Percentiles rank a stretch among this genome's conserved stretches.
phyloP scores from a whole-genome alignment of 2,329 filamentous ascomycete genomes.

The Xylariaceae sp. region DNA sequence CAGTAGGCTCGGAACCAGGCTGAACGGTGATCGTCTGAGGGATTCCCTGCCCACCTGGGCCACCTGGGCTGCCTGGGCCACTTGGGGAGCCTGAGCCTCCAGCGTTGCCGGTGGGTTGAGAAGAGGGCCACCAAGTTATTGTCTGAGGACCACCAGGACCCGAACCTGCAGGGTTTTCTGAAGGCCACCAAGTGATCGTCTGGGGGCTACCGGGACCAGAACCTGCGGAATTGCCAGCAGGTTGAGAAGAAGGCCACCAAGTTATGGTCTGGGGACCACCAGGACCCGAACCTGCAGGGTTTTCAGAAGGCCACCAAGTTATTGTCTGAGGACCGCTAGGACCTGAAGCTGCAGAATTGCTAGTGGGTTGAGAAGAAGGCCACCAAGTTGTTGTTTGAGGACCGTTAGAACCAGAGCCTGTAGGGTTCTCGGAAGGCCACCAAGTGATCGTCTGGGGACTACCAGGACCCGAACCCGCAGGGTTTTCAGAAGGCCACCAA shows the following conservation, averaged over 20 bases:
- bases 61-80: constrained; percentile 16
- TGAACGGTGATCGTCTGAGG: not conserved
- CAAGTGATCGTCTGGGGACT: constrained; percentile 14
- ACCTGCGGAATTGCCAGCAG: not conserved
- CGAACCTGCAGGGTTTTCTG: constrained; percentile 9
- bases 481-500: not conserved
- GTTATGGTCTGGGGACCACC: constrained; percentile 15
- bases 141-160: constrained; percentile 8
- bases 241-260: no score
- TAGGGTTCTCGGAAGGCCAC: not conserved
- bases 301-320: not conserved
- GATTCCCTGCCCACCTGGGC: not conserved
- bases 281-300: not conserved
- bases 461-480: not conserved
- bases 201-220: constrained; percentile 16
- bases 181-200: constrained; percentile 15
- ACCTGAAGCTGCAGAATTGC: not conserved
- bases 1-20: not conserved
- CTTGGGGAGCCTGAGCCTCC: constrained; percentile 17
- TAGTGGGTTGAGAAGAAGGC: no score
- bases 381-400: not conserved
- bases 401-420: not conserved
- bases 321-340: not conserved
- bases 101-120: constrained; percentile 16
- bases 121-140: constrained; percentile 15